Evolutionary conservation across 2,329 filamentous ascomycete species (phyloP).

Genomic region (Monosporascus sp.): DNA sequence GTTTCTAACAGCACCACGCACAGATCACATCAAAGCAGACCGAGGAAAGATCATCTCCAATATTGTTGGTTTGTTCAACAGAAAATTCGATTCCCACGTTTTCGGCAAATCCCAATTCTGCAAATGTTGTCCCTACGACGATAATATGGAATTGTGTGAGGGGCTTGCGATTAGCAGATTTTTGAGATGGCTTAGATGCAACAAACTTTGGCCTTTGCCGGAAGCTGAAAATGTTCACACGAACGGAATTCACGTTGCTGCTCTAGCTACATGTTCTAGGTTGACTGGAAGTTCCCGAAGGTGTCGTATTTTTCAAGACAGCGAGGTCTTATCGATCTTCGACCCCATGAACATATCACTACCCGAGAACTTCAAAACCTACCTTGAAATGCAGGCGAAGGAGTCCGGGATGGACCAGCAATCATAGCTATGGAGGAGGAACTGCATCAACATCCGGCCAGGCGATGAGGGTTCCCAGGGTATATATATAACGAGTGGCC

Average conservation of each 20-base stretch:
- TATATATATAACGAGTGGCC: too few relatives aligned
- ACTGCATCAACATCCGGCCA: too few relatives aligned
- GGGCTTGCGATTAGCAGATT: not conserved
- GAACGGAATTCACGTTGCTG: not conserved
- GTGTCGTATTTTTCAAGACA: not conserved
- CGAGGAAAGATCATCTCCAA: not conserved
- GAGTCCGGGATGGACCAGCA: not conserved
- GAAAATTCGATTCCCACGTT: not conserved
- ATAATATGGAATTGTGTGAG: not conserved
- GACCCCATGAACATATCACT: not conserved
- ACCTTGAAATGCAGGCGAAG: not conserved
- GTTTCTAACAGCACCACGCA: not conserved
- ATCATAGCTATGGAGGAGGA: too few relatives aligned
- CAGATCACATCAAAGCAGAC: not conserved
- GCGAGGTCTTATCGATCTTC: not conserved
- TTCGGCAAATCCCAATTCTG: not conserved
- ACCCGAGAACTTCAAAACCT: not conserved
- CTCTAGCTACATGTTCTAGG: not conserved
- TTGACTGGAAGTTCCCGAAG: accelerated
- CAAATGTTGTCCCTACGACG: too few relatives aligned
- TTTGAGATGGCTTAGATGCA: not conserved
- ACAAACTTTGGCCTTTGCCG: not conserved
- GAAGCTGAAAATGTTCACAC: not conserved
- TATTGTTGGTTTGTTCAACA: not conserved
- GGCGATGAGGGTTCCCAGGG: too few relatives aligned